These are phyloP conservation scores for Rugonectria rugulosa DNA, from an alignment of 2,329 filamentous ascomycete genomes.

Conservation along the genomic window DNA sequence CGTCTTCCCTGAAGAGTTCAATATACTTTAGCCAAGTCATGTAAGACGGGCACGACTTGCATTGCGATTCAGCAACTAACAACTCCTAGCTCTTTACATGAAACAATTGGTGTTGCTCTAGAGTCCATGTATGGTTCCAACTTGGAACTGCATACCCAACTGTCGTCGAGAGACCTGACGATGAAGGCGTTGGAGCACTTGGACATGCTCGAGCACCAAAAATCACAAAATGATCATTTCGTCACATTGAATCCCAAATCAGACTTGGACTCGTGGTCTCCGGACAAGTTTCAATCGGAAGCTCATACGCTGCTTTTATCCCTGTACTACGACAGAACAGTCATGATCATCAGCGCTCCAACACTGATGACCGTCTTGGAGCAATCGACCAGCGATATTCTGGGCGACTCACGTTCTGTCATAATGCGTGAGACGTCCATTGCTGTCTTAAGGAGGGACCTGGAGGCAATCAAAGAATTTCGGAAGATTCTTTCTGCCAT, in stretches of 20 bases:
- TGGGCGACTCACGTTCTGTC: conserved; percentile 3
- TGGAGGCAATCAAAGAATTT: conserved; percentile 29
- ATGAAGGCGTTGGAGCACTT: conserved; percentile 7
- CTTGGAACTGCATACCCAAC: conserved; percentile 6
- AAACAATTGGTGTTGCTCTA: conserved; percentile 8
- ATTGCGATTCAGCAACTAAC: neutral
- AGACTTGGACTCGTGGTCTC: conserved; percentile 5
- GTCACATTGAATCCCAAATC: neutral
- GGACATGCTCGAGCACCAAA: conserved; percentile 10
- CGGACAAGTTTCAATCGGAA: conserved; percentile 11
- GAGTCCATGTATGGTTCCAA: conserved; percentile 15
- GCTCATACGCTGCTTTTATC: conserved; percentile 12
- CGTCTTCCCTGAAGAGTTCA: conserved; percentile 6
- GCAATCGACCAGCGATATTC: conserved; percentile 15
- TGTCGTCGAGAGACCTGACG: conserved; percentile 2
- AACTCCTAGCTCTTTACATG: conserved; percentile 3
- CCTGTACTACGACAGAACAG: conserved; percentile 12
- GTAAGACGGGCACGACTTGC: neutral
- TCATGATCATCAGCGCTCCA: conserved; percentile 12
- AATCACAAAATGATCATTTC: conserved; percentile 13
- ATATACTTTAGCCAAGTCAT: conserved; percentile 19
- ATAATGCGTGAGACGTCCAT: conserved; percentile 25
- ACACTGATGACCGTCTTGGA: conserved; percentile 29
- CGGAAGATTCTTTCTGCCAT: conserved; percentile 29
- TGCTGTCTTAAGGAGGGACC: conserved; percentile 33